Conservation (phyloP, 192 early-diverging fungal genomes). For the Polychytrium aggregatum region DNA sequence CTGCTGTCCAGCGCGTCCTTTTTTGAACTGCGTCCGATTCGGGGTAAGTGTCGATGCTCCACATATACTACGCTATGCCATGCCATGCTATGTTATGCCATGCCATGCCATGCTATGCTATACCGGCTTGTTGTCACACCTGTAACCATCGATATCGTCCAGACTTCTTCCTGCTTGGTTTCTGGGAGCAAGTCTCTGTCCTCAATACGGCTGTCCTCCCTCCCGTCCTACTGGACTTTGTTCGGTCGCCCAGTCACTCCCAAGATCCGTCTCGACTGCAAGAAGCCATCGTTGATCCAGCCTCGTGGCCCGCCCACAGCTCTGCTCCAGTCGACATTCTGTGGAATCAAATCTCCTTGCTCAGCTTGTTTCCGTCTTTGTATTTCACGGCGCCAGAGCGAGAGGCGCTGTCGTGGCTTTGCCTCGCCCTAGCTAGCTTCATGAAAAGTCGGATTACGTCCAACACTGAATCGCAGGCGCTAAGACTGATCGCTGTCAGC, state of each 20-base stretch:
- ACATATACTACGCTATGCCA: no score
- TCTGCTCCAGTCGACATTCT: not conserved
- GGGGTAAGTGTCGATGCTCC: no score
- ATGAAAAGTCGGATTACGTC: not conserved
- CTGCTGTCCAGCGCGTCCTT: no score
- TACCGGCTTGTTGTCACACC: no score
- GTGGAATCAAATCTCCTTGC: not conserved
- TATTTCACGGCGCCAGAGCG: conserved; percentile 6
- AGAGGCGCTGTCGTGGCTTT: not conserved
- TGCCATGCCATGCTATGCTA: no score
- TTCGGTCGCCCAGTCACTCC: not conserved
- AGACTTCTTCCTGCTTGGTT: no score
- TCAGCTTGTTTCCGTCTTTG: conserved; percentile 2
- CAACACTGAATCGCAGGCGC: no score
- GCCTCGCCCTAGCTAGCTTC: not conserved
- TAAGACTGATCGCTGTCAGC: not conserved
- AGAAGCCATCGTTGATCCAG: not conserved
- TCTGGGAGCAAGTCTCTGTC: not conserved
- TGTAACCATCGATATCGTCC: no score
- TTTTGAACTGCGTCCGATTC: no score
- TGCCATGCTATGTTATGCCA: no score
- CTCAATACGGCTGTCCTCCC: conserved; percentile 1
- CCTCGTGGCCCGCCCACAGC: not conserved
- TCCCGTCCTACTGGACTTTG: not conserved
- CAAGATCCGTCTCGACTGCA: not conserved